These are phyloP conservation scores for Ustilago loliicola DNA, from an alignment of 1,284 basidiomycete genomes.

Conservation along the genomic window DNA sequence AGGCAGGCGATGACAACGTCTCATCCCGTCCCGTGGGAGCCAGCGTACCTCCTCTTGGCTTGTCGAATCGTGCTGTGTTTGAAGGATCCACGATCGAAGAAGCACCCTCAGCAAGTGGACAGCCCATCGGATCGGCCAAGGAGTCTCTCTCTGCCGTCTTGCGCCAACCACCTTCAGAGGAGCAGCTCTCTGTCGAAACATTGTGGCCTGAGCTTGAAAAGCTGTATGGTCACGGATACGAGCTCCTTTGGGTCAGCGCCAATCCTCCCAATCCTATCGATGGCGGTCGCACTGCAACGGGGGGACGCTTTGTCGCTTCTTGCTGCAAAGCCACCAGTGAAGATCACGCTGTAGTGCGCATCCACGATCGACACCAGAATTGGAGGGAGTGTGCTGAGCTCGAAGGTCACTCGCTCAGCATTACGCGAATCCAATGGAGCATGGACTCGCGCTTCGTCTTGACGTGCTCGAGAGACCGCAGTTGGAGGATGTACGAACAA, in stretches of 20 bases:
- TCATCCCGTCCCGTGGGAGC: constrained; percentile 54
- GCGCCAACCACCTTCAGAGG: constrained; percentile 73
- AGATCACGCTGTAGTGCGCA: constrained; percentile 89
- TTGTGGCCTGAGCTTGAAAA: constrained; percentile 98
- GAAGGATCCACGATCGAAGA: constrained; percentile 40
- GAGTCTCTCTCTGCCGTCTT: constrained; percentile 44
- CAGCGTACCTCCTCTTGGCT: constrained; percentile 65
- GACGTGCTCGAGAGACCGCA: constrained; percentile 89
- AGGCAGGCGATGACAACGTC: constrained; percentile 13
- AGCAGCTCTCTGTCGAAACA: constrained; percentile 81
- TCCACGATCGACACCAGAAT: constrained; percentile 81
- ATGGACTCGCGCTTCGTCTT: constrained; percentile 83
- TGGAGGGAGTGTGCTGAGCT: constrained; percentile 77
- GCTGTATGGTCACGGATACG: constrained; percentile 97
- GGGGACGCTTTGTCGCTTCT: constrained; percentile 83
- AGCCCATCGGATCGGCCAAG: constrained; percentile 47
- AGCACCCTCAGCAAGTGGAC: constrained; percentile 44
- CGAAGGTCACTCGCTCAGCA: constrained; percentile 86
- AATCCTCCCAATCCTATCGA: constrained; percentile 31
- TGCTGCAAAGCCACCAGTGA: constrained; percentile 88
- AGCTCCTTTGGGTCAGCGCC: constrained; percentile 75
- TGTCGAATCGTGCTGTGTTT: constrained; percentile 67
- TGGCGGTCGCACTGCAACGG: constrained; percentile 50
- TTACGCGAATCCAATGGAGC: constrained; percentile 90
- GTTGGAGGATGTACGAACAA: constrained; percentile 85